A percentile compares a stretch with the other conserved stretches of the same genome.
These are phyloP conservation scores for Albifimbria verrucaria DNA, from an alignment of 2,329 filamentous ascomycete species.

Conservation along the genomic window DNA sequence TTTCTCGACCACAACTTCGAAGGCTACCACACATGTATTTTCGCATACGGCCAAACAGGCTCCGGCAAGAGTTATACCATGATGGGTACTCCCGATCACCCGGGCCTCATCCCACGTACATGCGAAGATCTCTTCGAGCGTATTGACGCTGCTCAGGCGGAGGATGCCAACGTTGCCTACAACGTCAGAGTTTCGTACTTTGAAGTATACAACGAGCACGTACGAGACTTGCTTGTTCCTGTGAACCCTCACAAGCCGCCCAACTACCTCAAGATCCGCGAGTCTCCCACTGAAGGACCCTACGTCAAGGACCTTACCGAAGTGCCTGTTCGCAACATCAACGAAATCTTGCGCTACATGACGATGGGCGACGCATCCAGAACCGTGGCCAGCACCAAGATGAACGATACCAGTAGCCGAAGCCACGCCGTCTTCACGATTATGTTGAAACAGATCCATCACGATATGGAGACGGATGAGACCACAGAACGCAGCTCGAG, in stretches of 20 bases:
- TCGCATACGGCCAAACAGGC: conserved; percentile 96
- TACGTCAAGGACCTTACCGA: conserved; percentile 97
- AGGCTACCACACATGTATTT: conserved; percentile 98
- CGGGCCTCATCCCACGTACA: conserved; percentile 89
- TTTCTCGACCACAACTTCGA: conserved; percentile 99
- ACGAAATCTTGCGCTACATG: conserved; percentile 89
- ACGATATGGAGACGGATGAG: conserved; percentile 95
- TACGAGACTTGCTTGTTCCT: conserved; percentile 86
- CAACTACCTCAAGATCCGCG: conserved; percentile 94
- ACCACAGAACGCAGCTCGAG: conserved; percentile 92
- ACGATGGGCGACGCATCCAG: conserved; percentile 82
- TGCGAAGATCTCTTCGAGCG: conserved; percentile 95
- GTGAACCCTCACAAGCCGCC: conserved; percentile 67
- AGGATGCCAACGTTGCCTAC: conserved; percentile 90
- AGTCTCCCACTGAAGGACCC: conserved; percentile 90
- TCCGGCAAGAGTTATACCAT: conserved; percentile 98
- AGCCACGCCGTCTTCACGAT: conserved; percentile 98
- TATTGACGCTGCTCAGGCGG: conserved; percentile 72
- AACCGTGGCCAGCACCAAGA: conserved; percentile 91
- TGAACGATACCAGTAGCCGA: conserved; percentile 97
- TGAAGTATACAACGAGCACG: conserved; percentile 99
- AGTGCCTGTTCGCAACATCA: conserved; percentile 80
- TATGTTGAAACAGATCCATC: conserved; percentile 96
- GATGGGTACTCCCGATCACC: conserved; percentile 86
- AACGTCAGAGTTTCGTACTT: conserved; percentile 98